Evolutionary conservation across 2,329 filamentous ascomycete genomes (phyloP), one percentile per base, ranked within the genome.

Genomic region (Parascedosporium putredinis): DNA sequence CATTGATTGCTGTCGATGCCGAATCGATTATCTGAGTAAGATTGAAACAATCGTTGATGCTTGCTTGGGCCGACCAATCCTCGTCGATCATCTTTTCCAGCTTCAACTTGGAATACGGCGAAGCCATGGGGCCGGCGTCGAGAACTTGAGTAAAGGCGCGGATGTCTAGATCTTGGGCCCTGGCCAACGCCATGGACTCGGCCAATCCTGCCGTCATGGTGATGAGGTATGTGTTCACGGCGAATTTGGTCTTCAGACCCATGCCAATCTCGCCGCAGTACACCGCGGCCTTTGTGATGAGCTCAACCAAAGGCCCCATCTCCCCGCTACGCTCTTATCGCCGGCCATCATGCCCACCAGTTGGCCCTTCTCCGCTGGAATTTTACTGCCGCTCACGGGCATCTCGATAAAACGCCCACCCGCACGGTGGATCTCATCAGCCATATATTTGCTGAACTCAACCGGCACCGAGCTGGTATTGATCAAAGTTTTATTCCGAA

Each of bases 281-380:
- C 5, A 66, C 50, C 6, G 64, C 60, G 3, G 59, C 54, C 9
- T 46, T 55, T 2, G 62, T 64, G 6, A 65, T 56, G 5, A 59
- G 54, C 29, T 60, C 53, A 1, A 57, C 42, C 4, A 55, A 51
- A 2, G 57, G 57, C 24, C 50, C 52, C 43, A 64, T 56, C 55
- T 48, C 46, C 61, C 54, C 6, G 56, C 58, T 2, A 59, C 53
- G 10, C 33, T 52, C 9, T 38, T 47, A 27, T 63, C 59, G 4
- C 63, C 62, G 10, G 60, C 63, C 34, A 66, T 56, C 56, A 66
- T 60, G 29, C 61, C 63, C 18, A 66, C 61, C 6, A 64, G 58
- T n/a, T 52, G 45, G 2, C 63, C 63, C 42, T 59, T 54, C 50
- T 64, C 63, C 1, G 63, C 63, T 1, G 63, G 63, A 1, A 62